Evolutionary conservation across 306 rosid species (phyloP), one percentile per base, ranked within the genome.

Genomic region (Echinosophora koreensis): DNA sequence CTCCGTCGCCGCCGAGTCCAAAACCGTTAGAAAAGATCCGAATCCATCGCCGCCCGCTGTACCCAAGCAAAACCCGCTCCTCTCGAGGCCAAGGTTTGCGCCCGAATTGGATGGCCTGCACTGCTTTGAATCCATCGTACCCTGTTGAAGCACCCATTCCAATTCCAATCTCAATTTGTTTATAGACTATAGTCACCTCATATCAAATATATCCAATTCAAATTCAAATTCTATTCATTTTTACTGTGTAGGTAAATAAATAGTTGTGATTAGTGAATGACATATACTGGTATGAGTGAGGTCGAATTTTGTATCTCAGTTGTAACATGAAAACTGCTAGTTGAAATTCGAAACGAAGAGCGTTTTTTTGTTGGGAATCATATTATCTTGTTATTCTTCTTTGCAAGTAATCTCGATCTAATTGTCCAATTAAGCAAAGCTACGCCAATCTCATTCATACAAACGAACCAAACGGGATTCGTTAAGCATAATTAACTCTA

Each of bases 51-150:
- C 50, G 2, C 37, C 73, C 9, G 27, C 9, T 38, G 85, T 22
- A 34, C n/a, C 74, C 2, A 49, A 67, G 34, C 38, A 50, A 67
- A 54, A 57, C 35, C 66, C 37, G 79, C 0, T 71, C 71, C 79
- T 42, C 8, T 27, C 54, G 22, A 50, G 30, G 77, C 85, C 87
- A 7, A 88, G 91, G 84, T 88, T 89, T 35, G 92, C 87, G 18
- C 90, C 76, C 14, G 97, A 89, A 83, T 50, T 92, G 0, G 97
- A 92, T 52, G 94, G 94, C 0, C 6, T 89, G 1, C 69, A 92
- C 82, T 89, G 91, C 73, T 92, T 92, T 17, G 94, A 89, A 62
- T 86, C 81, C 51, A 76, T 92, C 55, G 5, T 89, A 0, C 85
- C 88, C 58, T 83, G 22, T 51, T 83, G 68, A 84, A 0, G 6